Base-by-base conservation (phyloP, 306 rosid species). In the Rosa multiflora region DNA sequence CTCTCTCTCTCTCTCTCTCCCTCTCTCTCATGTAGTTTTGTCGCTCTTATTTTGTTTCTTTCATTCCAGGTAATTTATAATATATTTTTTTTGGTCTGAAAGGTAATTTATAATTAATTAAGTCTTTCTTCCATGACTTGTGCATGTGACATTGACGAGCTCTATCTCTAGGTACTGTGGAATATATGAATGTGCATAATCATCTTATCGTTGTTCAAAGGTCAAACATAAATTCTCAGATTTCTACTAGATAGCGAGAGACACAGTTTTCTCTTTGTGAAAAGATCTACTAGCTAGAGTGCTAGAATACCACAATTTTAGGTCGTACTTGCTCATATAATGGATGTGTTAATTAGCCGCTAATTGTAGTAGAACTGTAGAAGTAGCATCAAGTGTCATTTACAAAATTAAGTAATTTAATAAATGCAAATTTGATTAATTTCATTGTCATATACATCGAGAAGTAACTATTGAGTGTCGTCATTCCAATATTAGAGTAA, bases 131-230 rank as follows among this genome's bases (percentile, higher is more conserved):
- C 46, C 40, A 14, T 17, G 13, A 59, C 56, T 23, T 59, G 49
- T 59, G 68, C 78, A 75, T 26, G 78, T 75, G 70, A 23, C 58
- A 8, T 58, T 44, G 40, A 59, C 58, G 15, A 74, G 3, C 17
- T n/a, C 40, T 74, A 20, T 21, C n/a, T 21, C n/a, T 21, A 21
- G 37, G 23, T 8, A n/a, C 40, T 40, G 10, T 21, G 43, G 68
- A 42, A 40, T 14, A 56, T 43, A 11, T 58, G 71, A 37, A 37
- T 7, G 5, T 5, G 20, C 20, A 43, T 5, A 9, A 42, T 73
- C 63, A 35, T 55, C 39, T 56, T 56, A 56, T 74, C 67, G 26
- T 37, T 73, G 39, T 13, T 56, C 68, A 13, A 56, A 55, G 77
- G 40, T 56, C 40, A 56, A 6, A 56, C 15, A 20, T 40, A 23